Evolutionary conservation across 176 grass and related monocot genomes (phyloP).

Genomic region (Paspalum vaginatum): DNA sequence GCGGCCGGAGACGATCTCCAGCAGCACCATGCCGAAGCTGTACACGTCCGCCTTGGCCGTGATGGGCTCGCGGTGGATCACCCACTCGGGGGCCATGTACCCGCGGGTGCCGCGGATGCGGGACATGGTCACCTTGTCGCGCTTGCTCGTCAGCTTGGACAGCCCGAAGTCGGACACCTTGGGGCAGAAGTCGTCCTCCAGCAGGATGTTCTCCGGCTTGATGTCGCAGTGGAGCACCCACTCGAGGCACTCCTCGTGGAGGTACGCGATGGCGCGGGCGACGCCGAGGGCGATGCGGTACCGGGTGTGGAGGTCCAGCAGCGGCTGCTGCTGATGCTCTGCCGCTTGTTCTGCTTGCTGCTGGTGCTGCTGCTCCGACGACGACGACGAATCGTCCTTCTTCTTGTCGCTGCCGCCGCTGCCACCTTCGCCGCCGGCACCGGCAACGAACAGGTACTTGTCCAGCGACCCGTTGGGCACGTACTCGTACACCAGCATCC

Average conservation of each 20-base stretch:
- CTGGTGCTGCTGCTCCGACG: not conserved
- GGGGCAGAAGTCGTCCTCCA: constrained; percentile 85
- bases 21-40: constrained; percentile 95
- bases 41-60: constrained; percentile 95
- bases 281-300: constrained; percentile 90
- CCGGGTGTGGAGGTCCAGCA: constrained; percentile 76
- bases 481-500: constrained; percentile 96
- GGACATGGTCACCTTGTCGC: constrained; percentile 93
- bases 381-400: not conserved
- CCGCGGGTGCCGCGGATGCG: constrained; percentile 80
- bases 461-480: constrained; percentile 91
- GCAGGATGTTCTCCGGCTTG: constrained; percentile 82
- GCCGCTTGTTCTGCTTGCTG: not conserved
- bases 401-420: not conserved
- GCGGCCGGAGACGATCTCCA: constrained; percentile 80
- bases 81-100: constrained; percentile 95
- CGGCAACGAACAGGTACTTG: constrained; percentile 67
- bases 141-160: constrained; percentile 88
- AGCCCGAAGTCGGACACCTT: constrained; percentile 90
- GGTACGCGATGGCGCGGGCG: constrained; percentile 80
- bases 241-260: constrained; percentile 95
- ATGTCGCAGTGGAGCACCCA: constrained; percentile 93
- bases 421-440: not conserved
- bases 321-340: not conserved
- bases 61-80: constrained; percentile 93